phyloP scores from a whole-genome alignment of 1,284 basidiomycete genomes.

The Microbotryum scabiosae region DNA sequence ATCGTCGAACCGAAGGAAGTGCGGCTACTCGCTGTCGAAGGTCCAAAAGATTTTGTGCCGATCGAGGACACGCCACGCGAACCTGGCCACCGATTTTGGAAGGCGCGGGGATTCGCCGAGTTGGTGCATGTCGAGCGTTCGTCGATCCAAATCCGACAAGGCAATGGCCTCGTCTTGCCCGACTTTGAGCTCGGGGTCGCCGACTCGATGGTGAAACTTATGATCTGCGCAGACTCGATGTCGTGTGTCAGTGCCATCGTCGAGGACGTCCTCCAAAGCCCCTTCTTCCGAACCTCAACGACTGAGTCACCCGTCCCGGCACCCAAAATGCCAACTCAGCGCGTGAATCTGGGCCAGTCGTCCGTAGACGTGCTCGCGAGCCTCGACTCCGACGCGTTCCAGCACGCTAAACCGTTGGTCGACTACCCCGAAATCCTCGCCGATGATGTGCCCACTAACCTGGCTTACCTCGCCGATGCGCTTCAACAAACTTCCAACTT shows the following conservation, averaged over 20 bases:
- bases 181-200: conserved; percentile 21
- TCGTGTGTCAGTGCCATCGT: conserved; percentile 36
- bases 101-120: conserved; percentile 19
- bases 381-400: conserved; percentile 77
- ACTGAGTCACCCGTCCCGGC: not conserved
- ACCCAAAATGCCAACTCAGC: not conserved
- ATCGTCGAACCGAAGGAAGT: conserved; percentile 47
- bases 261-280: conserved; percentile 33
- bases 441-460: conserved; percentile 83
- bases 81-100: conserved; percentile 52
- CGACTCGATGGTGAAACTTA: conserved; percentile 32
- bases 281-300: not conserved
- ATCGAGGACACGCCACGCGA: conserved; percentile 13
- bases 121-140: conserved; percentile 1
- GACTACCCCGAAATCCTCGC: conserved; percentile 76
- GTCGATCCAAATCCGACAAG: conserved; percentile 1
- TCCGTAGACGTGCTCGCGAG: conserved; percentile 44
- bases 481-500: conserved; percentile 2
- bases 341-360: not conserved
- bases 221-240: conserved; percentile 44
- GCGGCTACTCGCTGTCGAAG: conserved; percentile 55
- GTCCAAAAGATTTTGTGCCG: conserved; percentile 20
- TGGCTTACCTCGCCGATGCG: conserved; percentile 68
- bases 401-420: conserved; percentile 53
- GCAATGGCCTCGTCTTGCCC: conserved; percentile 17